Base-by-base conservation (phyloP, 1,139 yeast species). In the Geotrichum carabidarum region DNA sequence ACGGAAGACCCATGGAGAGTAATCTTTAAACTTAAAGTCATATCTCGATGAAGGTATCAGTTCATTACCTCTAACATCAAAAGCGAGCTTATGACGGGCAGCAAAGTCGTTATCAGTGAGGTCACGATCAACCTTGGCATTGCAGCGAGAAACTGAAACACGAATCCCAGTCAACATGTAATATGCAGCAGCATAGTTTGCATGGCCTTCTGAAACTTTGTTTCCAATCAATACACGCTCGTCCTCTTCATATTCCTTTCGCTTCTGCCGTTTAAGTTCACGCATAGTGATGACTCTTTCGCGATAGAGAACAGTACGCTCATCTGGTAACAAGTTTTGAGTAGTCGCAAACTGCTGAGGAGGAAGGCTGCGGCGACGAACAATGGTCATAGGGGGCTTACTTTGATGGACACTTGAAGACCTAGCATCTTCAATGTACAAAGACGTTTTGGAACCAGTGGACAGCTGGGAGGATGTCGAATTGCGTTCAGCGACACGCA, bases 121-220 rank as follows among this genome's bases (percentile, higher is more conserved):
- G 40, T 85, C 84, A 56, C 84, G 80, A 80, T 89, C 87, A 8
- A 86, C 78, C 46, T 95, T 95, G 0, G 96, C 88, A 44, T 73
- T 74, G 64, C 95, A 86, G 56, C 96, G 75, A 9, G 96, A 87
- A 0, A 90, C 98, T 0, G 97, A 94, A 1, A 91, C 96, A 57
- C 99, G 78, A 51, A 94, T 93, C 11, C 99, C 99, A 0, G 99
- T 91, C 56, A 94, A 77, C 97, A 94, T 93, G 69, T 93, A 90
- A 69, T 93, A 94, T 0, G 98, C 99, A 76, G 93, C 84, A 38
- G 90, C 89, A 65, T 86, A 94, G 69, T 91, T 93, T 53, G 83
- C 90, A 66, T 93, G 98, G 46, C 96, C 98, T 69, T 89, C 96
- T 59, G 86, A 81, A 48, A 90, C 93, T 62, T 85, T 84, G 59